phyloP scores from a whole-genome alignment of 1,284 basidiomycete genomes.

The Puccinia coronata region DNA sequence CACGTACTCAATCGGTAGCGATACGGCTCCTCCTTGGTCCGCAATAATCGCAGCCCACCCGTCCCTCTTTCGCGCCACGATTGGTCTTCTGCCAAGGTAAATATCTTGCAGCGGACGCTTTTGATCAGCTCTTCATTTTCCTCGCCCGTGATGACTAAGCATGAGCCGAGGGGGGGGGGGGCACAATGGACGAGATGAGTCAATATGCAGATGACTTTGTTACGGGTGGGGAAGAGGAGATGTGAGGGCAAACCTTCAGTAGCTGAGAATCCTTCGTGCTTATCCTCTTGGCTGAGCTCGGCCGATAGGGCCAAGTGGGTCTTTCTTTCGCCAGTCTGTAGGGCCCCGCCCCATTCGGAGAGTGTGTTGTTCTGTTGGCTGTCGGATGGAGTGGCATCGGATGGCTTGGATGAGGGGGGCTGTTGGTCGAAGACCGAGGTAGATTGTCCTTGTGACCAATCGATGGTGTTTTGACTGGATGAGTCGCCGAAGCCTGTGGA shows the following conservation, averaged over 20 bases:
- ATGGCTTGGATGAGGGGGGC: not conserved
- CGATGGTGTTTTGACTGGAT: not conserved
- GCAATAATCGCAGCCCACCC: slow-evolving; percentile 32
- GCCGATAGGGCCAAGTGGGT: slow-evolving; percentile 47
- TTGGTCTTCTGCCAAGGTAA: slow-evolving; percentile 42
- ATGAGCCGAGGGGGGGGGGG: not conserved
- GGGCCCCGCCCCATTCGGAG: slow-evolving; percentile 3
- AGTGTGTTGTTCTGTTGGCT: not conserved
- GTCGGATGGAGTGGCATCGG: not conserved
- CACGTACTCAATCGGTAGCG: slow-evolving; percentile 44
- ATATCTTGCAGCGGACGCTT: slow-evolving; percentile 43
- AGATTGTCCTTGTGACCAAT: slow-evolving; percentile 11
- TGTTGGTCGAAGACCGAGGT: slow-evolving; percentile 7
- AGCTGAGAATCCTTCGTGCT: slow-evolving; percentile 35
- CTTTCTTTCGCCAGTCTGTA: slow-evolving; percentile 15
- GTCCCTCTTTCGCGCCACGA: slow-evolving; percentile 45
- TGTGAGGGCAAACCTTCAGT: slow-evolving; percentile 25
- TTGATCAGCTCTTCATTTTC: slow-evolving; percentile 44
- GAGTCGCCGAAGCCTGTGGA: slow-evolving; percentile 18
- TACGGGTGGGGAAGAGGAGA: not conserved
- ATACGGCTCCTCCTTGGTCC: slow-evolving; percentile 41
- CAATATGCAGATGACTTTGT: not conserved
- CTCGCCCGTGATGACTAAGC: slow-evolving; percentile 41
- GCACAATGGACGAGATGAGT: not conserved
- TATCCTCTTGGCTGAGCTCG: slow-evolving; percentile 30